Conservation (phyloP, 2,329 filamentous ascomycete species). For the Microsporum canis region DNA sequence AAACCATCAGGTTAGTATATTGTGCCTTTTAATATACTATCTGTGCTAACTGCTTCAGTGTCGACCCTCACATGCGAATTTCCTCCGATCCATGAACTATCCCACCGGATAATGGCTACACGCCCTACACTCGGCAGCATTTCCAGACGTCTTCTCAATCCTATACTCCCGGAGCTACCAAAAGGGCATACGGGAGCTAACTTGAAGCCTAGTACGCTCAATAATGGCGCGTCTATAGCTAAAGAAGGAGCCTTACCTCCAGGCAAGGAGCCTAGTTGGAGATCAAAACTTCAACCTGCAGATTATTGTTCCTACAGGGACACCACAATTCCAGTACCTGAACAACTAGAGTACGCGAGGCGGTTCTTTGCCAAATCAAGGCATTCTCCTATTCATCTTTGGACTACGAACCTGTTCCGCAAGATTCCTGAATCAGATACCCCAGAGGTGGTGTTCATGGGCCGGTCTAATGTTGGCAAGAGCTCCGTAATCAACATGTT, state of each 20-base stretch:
- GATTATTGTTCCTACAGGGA: conserved; percentile 38
- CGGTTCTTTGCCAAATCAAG: conserved; percentile 36
- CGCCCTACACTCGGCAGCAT: neutral
- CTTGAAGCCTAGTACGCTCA: neutral
- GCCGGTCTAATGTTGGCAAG: conserved; percentile 61
- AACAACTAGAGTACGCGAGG: conserved; percentile 37
- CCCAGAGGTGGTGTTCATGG: conserved; percentile 56
- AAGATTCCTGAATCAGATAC: conserved; percentile 42
- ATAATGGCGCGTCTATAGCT: neutral
- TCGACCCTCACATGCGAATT: neutral
- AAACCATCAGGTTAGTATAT: neutral
- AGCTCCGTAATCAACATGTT: conserved; percentile 55
- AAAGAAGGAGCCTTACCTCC: neutral
- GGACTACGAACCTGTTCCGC: conserved; percentile 50
- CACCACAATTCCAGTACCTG: conserved; percentile 33
- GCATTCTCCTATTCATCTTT: conserved; percentile 46
- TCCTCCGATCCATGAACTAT: neutral
- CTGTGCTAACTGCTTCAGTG: neutral
- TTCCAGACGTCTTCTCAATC: neutral
- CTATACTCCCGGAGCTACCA: neutral
- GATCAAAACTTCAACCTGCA: neutral
- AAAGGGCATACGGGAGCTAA: neutral
- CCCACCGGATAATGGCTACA: neutral
- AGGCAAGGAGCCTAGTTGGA: neutral
- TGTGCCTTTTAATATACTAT: neutral